phyloP scores from a whole-genome alignment of 1,284 basidiomycete genomes.

The Porphyrellus sp. region DNA sequence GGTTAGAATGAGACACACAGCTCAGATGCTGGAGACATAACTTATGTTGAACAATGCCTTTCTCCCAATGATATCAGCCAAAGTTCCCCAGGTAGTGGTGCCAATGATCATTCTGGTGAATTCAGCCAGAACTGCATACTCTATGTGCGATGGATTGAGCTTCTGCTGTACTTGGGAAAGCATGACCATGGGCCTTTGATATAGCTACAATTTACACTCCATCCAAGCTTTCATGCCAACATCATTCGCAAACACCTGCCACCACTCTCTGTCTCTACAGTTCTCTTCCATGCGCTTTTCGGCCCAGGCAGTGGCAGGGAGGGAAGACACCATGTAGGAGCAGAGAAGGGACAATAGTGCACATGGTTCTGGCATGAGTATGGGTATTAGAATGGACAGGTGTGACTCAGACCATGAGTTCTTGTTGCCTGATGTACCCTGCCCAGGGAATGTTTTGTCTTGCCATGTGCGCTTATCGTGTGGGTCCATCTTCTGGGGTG shows the following conservation, averaged over 20 bases:
- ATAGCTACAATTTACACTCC: conserved; percentile 26
- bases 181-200: conserved; percentile 52
- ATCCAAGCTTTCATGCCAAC: conserved; percentile 27
- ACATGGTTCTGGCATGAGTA: conserved; percentile 74
- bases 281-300: conserved; percentile 25
- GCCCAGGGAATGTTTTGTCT: not conserved
- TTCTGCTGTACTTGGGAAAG: conserved; percentile 47
- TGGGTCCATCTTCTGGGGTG: conserved; percentile 31
- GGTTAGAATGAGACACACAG: not conserved
- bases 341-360: conserved; percentile 67
- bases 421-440: too few relatives aligned
- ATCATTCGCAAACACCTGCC: conserved; percentile 15
- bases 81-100: conserved; percentile 52
- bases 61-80: conserved; percentile 50
- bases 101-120: conserved; percentile 59
- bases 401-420: too few relatives aligned
- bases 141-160: conserved; percentile 42
- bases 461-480: not conserved
- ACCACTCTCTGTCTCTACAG: not conserved
- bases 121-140: conserved; percentile 52
- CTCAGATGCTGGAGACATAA: not conserved
- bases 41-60: conserved; percentile 52
- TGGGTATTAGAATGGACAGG: conserved; percentile 59
- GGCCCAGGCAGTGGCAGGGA: conserved; percentile 48
- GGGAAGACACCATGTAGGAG: conserved; percentile 20